These are phyloP conservation scores for Solanum bulbocastanum DNA, from an alignment of 257 asterid genomes.

Conservation along the genomic window DNA sequence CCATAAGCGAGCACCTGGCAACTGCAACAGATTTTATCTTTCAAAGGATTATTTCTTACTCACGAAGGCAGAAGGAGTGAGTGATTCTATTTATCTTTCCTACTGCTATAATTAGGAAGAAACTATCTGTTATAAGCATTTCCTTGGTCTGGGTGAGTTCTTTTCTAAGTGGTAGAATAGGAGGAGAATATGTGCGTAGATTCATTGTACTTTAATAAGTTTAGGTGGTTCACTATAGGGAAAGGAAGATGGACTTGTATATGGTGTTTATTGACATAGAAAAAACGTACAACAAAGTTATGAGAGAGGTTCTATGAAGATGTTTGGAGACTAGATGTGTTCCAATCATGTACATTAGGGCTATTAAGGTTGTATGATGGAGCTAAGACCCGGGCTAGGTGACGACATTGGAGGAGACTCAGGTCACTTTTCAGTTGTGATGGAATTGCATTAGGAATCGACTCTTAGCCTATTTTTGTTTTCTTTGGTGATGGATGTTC, in stretches of 20 bases:
- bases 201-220: neutral
- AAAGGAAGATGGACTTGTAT: neutral
- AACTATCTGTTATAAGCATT: neutral
- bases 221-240: neutral
- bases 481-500: neutral
- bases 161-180: neutral
- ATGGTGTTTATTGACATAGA: neutral
- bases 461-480: neutral
- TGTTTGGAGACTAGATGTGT: neutral
- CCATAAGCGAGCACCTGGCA: slow-evolving; percentile 70
- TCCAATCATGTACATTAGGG: neutral
- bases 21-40: slow-evolving; percentile 56
- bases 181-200: neutral
- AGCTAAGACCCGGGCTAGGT: neutral
- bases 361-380: neutral
- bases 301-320: neutral
- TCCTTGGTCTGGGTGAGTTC: neutral
- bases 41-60: slow-evolving; percentile 36
- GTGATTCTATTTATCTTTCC: slow-evolving; percentile 11
- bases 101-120: neutral
- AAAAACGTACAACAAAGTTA: neutral
- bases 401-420: neutral
- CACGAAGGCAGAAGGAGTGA: slow-evolving; percentile 51
- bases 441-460: neutral
- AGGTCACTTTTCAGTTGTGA: neutral